Percentiles rank a stretch among this genome's conserved stretches.
These are phyloP conservation scores for Tetracladium maxilliforme DNA, from an alignment of 2,329 filamentous ascomycete species.

Conservation along the genomic window DNA sequence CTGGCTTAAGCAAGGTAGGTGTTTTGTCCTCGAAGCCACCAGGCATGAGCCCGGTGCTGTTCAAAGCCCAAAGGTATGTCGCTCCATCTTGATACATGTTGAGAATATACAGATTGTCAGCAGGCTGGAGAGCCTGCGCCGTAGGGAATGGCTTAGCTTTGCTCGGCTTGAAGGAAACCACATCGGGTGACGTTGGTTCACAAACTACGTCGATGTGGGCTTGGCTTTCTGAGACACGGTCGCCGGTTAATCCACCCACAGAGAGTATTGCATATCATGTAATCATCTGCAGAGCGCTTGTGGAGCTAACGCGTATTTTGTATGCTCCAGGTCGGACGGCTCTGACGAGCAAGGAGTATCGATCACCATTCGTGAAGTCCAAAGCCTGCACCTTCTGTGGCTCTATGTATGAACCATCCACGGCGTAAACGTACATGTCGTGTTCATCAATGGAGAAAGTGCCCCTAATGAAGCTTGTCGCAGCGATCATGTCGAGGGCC, in stretches of 20 bases:
- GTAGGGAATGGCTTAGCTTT: too few relatives aligned
- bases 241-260: too few relatives aligned
- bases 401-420: conserved; percentile 24
- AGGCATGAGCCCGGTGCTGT: conserved; percentile 11
- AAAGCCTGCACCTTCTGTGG: conserved; percentile 15
- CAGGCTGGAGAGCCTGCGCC: too few relatives aligned
- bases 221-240: too few relatives aligned
- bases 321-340: conserved; percentile 22
- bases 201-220: too few relatives aligned
- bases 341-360: conserved; percentile 23
- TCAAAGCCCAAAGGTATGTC: conserved; percentile 17
- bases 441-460: conserved; percentile 26
- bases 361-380: conserved; percentile 15
- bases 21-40: conserved; percentile 13
- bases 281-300: conserved; percentile 9
- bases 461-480: conserved; percentile 12
- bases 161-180: too few relatives aligned
- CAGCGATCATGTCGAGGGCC: conserved; percentile 21
- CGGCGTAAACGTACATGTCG: conserved; percentile 24
- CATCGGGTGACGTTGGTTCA: too few relatives aligned
- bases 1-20: conserved; percentile 16
- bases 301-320: conserved; percentile 14
- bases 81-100: too few relatives aligned
- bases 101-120: too few relatives aligned
- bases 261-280: conserved; percentile 4